Evolutionary conservation across 2,329 filamentous ascomycete species (phyloP), one percentile per base, ranked within the genome.

Genomic region (Gnomoniopsis smithogilvyi): DNA sequence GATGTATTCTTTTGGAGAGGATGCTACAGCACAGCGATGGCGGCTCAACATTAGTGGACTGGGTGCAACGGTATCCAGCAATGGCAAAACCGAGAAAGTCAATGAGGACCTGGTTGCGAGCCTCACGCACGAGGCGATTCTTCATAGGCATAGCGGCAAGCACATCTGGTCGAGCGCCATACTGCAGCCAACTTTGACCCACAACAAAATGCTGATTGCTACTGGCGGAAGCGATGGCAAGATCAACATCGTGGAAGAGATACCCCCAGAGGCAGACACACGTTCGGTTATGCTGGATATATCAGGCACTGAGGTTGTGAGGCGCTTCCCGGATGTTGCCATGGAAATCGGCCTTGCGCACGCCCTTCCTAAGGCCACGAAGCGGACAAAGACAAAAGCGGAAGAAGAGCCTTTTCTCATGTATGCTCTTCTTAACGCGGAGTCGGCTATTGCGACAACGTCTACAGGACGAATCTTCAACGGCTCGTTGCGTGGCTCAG

Each of bases 171-270:
- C 92, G 0, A 80, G 86, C 41, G 84, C 83, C 14, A 61, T 81
- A 8, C 65, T 71, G 2, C 58, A 58, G 30, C 60, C 64, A 60
- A 74, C 59, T 15, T 70, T 69, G 15, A 66, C 77, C 0, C 17
- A 33, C n/a, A 50, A 26, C 14, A 45, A 30, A 22, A 53, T 51
- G 3, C 62, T 80, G 1, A 71, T 92, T 21, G 86, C 84, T 3
- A 92, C 90, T 2, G 95, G 95, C 14, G 95, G 91, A n/a, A 89
- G 91, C 12, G 95, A 99, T 73, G 89, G 92, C 17, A 85, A 80
- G 63, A 80, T 88, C 45, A 78, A 79, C 3, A 65, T 85, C n/a
- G 74, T 82, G 30, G 66, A 70, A 19, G 56, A 60, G 15, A 30
- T 38, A 17, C n/a, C 33, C 12, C 12, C 63, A 14, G 64, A 58